phyloP scores from a whole-genome alignment of 163 green algal species.

The Scenedesmus sp. region DNA sequence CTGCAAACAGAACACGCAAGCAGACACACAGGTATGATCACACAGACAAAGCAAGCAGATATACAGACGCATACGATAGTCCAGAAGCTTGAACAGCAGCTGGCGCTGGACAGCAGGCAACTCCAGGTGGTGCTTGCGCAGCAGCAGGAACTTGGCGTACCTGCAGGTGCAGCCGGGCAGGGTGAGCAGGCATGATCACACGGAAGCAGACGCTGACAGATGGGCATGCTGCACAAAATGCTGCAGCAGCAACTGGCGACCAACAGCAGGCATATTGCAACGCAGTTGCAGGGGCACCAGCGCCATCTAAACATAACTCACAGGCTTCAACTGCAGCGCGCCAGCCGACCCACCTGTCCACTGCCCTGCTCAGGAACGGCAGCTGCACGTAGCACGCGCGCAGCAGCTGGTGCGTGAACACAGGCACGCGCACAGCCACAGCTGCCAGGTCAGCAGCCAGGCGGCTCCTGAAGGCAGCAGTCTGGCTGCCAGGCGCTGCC shows the following conservation, averaged over 20 bases:
- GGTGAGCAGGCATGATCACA: no score
- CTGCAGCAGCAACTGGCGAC: no score
- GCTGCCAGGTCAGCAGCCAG: slow-evolving; percentile 48
- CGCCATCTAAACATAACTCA: neutral
- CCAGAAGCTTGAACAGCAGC: no score
- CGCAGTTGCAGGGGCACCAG: no score
- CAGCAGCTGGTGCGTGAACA: slow-evolving; percentile 53
- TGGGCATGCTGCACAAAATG: no score
- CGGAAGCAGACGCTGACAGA: no score
- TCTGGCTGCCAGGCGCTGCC: slow-evolving; percentile 9
- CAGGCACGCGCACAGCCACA: slow-evolving; percentile 48
- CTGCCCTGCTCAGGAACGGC: slow-evolving; percentile 41
- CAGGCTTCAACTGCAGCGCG: neutral
- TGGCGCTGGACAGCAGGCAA: neutral
- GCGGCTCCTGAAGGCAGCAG: slow-evolving; percentile 25
- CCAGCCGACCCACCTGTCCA: slow-evolving; percentile 21
- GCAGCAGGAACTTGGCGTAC: slow-evolving; percentile 48
- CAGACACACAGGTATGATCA: neutral
- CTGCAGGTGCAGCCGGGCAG: neutral
- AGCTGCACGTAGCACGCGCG: slow-evolving; percentile 20
- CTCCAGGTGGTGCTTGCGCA: slow-evolving; percentile 44
- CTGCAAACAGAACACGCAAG: neutral
- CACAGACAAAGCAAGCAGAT: neutral
- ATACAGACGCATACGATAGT: no score
- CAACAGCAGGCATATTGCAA: neutral